Percentiles rank a stretch among this genome's conserved stretches.
Evolutionary conservation across 23 red algal genomes (phyloP).

Genomic region (Gracilaria domingensis): DNA sequence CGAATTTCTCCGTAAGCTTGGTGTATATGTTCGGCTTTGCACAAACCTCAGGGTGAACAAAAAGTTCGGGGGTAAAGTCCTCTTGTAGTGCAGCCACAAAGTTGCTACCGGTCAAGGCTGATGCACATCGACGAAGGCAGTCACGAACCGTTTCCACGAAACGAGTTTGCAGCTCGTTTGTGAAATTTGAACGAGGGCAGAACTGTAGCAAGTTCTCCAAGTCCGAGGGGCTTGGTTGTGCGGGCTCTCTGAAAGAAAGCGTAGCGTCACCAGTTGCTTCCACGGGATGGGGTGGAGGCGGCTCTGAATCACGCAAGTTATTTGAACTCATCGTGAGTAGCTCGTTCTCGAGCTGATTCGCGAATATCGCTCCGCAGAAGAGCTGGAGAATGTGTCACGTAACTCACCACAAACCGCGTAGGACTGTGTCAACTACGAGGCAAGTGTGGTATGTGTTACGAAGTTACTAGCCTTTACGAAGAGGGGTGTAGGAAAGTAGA

Average conservation of each 20-base stretch:
- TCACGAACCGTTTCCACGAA: background rate
- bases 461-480: too few relatives aligned
- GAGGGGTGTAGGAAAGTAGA: too few relatives aligned
- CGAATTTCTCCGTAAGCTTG: background rate
- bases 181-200: background rate
- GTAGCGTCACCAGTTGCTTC: too few relatives aligned
- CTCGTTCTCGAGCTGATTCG: conserved; percentile 21
- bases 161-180: conserved; percentile 8
- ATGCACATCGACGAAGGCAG: background rate
- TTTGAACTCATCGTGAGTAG: background rate
- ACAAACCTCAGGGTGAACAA: conserved; percentile 20
- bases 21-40: conserved; percentile 18
- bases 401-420: conserved; percentile 21
- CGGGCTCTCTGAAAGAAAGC: too few relatives aligned
- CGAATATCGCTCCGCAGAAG: conserved; percentile 33
- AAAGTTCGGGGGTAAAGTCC: conserved; percentile 8
- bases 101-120: background rate
- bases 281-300: background rate
- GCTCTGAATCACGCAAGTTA: background rate
- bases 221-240: background rate
- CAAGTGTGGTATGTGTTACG: background rate
- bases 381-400: background rate
- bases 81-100: conserved; percentile 11
- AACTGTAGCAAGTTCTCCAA: background rate
- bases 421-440: conserved; percentile 23